Base-by-base conservation (phyloP, 192 early-diverging fungal species). In the Linnemannia schmuckeri region DNA sequence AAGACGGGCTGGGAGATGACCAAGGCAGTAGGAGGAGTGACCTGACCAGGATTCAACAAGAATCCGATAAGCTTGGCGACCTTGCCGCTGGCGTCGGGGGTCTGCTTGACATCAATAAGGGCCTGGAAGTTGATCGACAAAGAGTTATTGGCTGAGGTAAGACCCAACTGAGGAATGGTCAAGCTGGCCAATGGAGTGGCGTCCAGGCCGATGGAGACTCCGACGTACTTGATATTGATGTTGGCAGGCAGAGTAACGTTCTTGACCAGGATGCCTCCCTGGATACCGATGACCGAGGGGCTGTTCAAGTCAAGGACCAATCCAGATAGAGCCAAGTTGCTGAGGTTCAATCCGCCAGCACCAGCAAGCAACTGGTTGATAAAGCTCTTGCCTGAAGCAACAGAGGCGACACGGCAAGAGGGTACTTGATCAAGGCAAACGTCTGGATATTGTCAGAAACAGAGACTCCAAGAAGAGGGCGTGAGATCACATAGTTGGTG, bases 281-380 rank as follows among this genome's bases (percentile, higher is more conserved):
- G 68, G 69, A 79, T 49, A 72, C 42, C 37, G 27, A 79, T 72
- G n/a, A 79, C 47, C 15, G 77, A 79, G 10, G 77, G 77, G 46
- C 70, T 79, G 77, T 79, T 79, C 69, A 79, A 72, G 22, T 79
- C 77, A 18, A 79, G 69, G 24, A 79, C 77, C 18, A 79, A 42
- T 6, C 77, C 77, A 30, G 77, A 79, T n/a, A 79, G 15, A 22
- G 70, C 68, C 35, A 79, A 41, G 69, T 57, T 79, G 13, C 72
- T 55, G 27, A 72, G 24, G 52, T 75, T 79, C 37, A 79, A 35
- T 8, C 77, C 77, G 42, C 77, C 70, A 35, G 70, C 70, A 8
- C 77, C 49, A 54, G 68, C 69, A 12, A 79, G 35, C 4, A 79
- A 52, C 33, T 79, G 22, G 35, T 72, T 79, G 77, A 79, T 52